Evolutionary conservation across 169 alveolate species (phyloP).

Genomic region (Eimeria brunetti): DNA sequence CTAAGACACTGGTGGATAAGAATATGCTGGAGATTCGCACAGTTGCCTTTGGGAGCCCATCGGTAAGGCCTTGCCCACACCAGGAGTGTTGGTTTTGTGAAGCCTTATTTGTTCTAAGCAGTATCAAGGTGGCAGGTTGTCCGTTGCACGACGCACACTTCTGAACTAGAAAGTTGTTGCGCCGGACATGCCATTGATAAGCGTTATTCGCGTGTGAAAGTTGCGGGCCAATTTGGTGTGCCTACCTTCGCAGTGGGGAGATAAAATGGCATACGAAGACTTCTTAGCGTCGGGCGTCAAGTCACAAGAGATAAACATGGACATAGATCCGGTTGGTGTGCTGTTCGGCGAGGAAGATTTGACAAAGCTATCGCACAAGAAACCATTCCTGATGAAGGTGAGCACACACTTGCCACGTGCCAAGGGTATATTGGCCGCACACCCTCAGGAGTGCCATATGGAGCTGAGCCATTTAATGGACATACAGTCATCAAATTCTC

Average conservation of each 20-base stretch:
- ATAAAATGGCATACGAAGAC: slow-evolving; percentile 36
- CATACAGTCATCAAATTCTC: not conserved
- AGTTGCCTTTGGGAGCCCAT: slow-evolving; percentile 57
- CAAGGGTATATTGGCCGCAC: not conserved
- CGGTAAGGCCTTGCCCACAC: slow-evolving; percentile 45
- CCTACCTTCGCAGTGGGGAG: slow-evolving; percentile 40
- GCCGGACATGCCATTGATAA: not conserved
- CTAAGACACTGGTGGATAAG: slow-evolving; percentile 40
- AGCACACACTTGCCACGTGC: not conserved
- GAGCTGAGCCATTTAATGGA: not conserved
- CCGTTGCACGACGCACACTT: not conserved
- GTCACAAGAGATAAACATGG: slow-evolving; percentile 30
- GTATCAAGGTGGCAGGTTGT: not conserved
- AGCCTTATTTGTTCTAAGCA: not conserved
- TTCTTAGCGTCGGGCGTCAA: slow-evolving; percentile 26
- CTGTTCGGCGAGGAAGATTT: slow-evolving; percentile 32
- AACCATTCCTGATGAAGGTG: slow-evolving; percentile 53
- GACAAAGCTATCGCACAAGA: slow-evolving; percentile 29
- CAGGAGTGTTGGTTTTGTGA: not conserved
- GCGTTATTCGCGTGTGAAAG: no score
- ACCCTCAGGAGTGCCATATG: not conserved
- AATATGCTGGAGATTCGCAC: slow-evolving; percentile 23
- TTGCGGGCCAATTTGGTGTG: not conserved
- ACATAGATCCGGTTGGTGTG: slow-evolving; percentile 24
- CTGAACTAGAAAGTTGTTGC: not conserved